A percentile compares a stretch with the other conserved stretches of the same genome.
phyloP scores from a whole-genome alignment of 2,329 filamentous ascomycete species.

The Monosporascus sp. region DNA sequence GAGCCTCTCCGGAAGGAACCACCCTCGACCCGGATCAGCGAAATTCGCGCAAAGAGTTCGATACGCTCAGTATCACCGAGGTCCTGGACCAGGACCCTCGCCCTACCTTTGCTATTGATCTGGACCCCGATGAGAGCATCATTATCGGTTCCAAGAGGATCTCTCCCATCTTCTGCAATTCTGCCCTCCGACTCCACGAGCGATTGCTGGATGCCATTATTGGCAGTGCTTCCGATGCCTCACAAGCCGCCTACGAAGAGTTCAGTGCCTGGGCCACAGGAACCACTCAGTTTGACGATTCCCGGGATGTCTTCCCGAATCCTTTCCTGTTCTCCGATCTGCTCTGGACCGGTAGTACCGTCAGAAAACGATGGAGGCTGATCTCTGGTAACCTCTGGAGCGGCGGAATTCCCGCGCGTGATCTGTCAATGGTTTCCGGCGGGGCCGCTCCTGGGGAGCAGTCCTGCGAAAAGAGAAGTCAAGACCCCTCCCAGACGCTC shows the following conservation, averaged over 20 bases:
- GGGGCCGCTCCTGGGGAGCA: slow-evolving; percentile 12
- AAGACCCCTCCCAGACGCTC: no score
- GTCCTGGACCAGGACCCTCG: slow-evolving; percentile 31
- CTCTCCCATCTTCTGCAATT: slow-evolving; percentile 30
- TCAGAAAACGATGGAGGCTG: slow-evolving; percentile 32
- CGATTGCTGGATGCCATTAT: slow-evolving; percentile 24
- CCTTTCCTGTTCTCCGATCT: slow-evolving; percentile 30
- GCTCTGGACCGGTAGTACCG: slow-evolving; percentile 34
- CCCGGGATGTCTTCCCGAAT: slow-evolving; percentile 37
- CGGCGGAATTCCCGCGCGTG: slow-evolving; percentile 12
- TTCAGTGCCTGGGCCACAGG: slow-evolving; percentile 37
- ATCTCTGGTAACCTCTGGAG: slow-evolving; percentile 36
- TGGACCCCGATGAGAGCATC: slow-evolving; percentile 28
- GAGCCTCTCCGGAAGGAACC: neutral
- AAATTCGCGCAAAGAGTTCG: slow-evolving; percentile 14
- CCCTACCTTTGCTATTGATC: slow-evolving; percentile 32
- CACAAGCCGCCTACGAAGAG: slow-evolving; percentile 21
- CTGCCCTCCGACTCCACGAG: slow-evolving; percentile 28
- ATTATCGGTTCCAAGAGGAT: slow-evolving; percentile 15
- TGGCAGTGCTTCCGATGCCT: neutral
- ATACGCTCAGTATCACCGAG: slow-evolving; percentile 20
- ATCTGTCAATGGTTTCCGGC: slow-evolving; percentile 17
- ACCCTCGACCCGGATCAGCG: slow-evolving; percentile 1
- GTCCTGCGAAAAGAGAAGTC: neutral
- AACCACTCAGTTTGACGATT: slow-evolving; percentile 36